phyloP scores from a whole-genome alignment of 306 rosid genomes.

The Clitoria ternatea region DNA sequence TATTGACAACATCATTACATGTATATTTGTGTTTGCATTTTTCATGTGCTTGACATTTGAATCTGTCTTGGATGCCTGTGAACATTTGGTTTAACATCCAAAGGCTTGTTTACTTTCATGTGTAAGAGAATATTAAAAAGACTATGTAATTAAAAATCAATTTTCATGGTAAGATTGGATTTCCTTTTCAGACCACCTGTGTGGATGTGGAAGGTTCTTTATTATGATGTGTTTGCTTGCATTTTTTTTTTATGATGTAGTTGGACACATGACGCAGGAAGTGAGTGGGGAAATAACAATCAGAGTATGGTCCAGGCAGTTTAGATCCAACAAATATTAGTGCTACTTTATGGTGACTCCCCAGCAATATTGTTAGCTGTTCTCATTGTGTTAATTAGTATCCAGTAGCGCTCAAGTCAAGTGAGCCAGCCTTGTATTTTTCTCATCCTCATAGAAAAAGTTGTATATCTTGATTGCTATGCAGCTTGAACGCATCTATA shows the following conservation, averaged over 20 bases:
- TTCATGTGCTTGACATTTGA: conserved; percentile 1
- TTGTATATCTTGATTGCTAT: neutral
- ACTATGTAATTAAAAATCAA: neutral
- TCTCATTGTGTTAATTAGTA: neutral
- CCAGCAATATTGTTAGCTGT: neutral
- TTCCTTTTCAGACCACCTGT: neutral
- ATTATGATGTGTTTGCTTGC: neutral
- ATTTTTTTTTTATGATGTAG: neutral
- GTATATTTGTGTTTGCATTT: neutral
- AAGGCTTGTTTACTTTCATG: neutral
- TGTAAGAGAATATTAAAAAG: neutral
- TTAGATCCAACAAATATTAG: neutral
- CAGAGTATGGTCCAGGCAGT: neutral
- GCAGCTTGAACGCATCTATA: neutral
- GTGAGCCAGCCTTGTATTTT: neutral
- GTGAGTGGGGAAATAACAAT: neutral
- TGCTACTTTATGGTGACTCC: conserved; percentile 8
- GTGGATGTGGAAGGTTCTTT: neutral
- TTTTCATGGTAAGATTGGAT: neutral
- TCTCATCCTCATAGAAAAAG: neutral
- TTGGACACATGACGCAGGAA: conserved; percentile 26
- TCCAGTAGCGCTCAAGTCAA: neutral
- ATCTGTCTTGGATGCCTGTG: neutral
- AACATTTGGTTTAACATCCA: neutral
- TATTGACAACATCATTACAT: neutral